Conservation (phyloP, 208 protist genomes). For the Vickermania ingenoplastis region DNA sequence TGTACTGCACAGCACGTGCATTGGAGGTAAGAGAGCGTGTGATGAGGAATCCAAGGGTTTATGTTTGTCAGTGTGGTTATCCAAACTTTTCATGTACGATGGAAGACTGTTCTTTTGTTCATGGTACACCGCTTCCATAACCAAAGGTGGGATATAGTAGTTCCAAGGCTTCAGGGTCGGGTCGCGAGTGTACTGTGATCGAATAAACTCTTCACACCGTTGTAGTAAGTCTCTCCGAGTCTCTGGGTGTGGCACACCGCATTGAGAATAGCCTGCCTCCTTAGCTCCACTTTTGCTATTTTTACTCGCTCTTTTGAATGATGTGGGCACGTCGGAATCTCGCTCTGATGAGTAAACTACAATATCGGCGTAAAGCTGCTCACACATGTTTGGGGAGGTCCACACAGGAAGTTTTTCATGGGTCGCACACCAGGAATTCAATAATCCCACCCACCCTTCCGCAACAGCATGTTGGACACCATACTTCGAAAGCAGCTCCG, state of each 20-base stretch:
- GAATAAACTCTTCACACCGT: constrained; percentile 42
- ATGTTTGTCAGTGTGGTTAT: background rate
- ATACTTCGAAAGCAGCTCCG: constrained; percentile 17
- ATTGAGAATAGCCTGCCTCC: no score
- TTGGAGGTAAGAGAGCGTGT: constrained; percentile 50
- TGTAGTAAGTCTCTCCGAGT: constrained; percentile 27
- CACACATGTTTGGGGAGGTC: background rate
- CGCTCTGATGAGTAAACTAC: no score
- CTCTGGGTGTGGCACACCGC: constrained; percentile 48
- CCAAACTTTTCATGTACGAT: constrained; percentile 32
- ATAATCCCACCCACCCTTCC: constrained; percentile 12
- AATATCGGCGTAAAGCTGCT: background rate
- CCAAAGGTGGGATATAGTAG: constrained; percentile 3
- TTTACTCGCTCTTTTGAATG: no score
- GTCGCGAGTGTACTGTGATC: constrained; percentile 32
- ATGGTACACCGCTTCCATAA: constrained; percentile 25
- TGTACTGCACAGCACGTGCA: constrained; percentile 63
- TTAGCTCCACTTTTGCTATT: no score
- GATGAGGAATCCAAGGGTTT: background rate
- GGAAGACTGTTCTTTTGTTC: constrained; percentile 37
- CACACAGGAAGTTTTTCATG: constrained; percentile 4
- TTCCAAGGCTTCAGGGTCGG: background rate
- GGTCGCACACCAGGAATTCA: background rate
- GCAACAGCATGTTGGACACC: constrained; percentile 11
- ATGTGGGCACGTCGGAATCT: no score